phyloP scores from a whole-genome alignment of 2,329 filamentous ascomycete genomes.

The Monosporascus sp. region DNA sequence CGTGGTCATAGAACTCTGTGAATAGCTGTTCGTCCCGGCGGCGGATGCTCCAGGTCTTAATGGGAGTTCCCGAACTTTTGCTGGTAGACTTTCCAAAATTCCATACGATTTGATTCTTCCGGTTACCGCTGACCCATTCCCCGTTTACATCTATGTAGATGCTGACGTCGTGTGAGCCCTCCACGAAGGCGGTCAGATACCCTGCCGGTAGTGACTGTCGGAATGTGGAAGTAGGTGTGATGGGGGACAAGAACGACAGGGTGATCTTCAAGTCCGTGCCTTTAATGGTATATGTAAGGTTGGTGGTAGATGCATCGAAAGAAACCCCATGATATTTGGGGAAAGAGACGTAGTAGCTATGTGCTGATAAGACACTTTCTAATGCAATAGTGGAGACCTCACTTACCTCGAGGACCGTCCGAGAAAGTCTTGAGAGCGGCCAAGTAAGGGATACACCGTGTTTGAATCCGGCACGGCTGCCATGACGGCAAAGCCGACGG shows the following conservation, averaged over 20 bases:
- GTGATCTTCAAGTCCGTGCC: conserved; percentile 31
- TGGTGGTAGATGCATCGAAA: conserved; percentile 45
- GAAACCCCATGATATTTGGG: conserved; percentile 39
- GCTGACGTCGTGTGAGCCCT: conserved; percentile 59
- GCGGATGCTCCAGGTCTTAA: conserved; percentile 64
- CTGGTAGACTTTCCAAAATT: conserved; percentile 43
- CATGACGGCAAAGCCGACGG: conserved; percentile 45
- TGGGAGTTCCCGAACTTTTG: conserved; percentile 18
- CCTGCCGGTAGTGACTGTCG: conserved; percentile 78
- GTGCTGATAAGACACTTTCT: neutral
- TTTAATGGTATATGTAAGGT: conserved; percentile 40
- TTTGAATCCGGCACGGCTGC: conserved; percentile 36
- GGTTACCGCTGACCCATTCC: conserved; percentile 76
- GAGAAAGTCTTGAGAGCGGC: conserved; percentile 45
- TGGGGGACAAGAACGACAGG: conserved; percentile 63
- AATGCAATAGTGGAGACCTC: neutral
- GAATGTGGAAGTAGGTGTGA: conserved; percentile 75
- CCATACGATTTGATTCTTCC: conserved; percentile 67
- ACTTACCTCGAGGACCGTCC: conserved; percentile 18
- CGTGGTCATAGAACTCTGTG: conserved; percentile 66
- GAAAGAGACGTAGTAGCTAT: conserved; percentile 32
- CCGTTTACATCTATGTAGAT: conserved; percentile 66
- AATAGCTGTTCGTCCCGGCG: conserved; percentile 61
- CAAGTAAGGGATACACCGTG: conserved; percentile 45
- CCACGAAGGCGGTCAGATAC: conserved; percentile 67